Base-by-base conservation (phyloP, 768 basidiomycete genomes). In the Naganishia vishniacii region DNA sequence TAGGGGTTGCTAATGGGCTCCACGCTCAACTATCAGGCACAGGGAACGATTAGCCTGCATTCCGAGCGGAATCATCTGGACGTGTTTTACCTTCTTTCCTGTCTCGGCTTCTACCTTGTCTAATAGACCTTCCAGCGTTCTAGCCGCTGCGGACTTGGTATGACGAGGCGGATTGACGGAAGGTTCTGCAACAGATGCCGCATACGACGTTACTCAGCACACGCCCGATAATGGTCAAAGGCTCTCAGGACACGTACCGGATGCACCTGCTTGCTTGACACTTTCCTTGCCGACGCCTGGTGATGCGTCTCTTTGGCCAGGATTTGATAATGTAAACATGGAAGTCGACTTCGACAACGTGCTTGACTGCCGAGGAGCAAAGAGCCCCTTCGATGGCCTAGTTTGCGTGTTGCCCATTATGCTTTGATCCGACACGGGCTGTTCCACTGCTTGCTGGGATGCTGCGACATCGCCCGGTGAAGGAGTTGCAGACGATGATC, bases 1-100 rank as follows among this genome's bases (percentile, higher is more conserved):
- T 66, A 66, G n/a, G 65, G 65, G 37, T 66, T 66, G 31, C 48
- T 62, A 8, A 66, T 48, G 18, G 65, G 59, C 29, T 29, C 53
- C 16, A 59, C 47, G 26, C 44, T 56, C 37, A 53, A 37, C 40
- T 51, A 25, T 8, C 9, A 4, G 37, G 9, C 26, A 12, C 29
- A 16, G 20, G n/a, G n/a, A n/a, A 9, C 18, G 31, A 12, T 29
- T 29, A 16, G 11, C 16, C 41, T 15, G 25, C 44, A 45, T 20
- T 8, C 26, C 6, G 18, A 12, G 28, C n/a, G 28, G 23, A 32
- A 37, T 44, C 13, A 48, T 3, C 9, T 18, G 25, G 9, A 49
- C 25, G 29, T 40, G 12, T 4, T 41, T 45, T 41, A 48, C 51
- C 45, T 58, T 64, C 15, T 42, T 42, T 6, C 45, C 44, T 12